Conservation (phyloP, 2,329 filamentous ascomycete species). For the Beauveria varroae region DNA sequence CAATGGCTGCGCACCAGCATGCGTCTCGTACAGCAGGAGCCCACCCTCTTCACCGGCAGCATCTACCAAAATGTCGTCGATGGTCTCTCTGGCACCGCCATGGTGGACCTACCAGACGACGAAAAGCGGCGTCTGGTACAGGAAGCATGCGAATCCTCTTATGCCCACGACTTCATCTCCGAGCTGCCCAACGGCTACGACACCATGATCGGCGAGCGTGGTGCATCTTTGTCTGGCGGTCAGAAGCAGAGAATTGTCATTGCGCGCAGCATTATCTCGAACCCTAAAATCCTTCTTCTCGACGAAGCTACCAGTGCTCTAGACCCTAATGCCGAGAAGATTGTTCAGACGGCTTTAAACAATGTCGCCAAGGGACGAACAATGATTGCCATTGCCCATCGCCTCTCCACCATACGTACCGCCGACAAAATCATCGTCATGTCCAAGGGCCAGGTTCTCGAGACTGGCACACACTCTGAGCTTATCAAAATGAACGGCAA, state of each 20-base stretch:
- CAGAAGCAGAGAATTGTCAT: constrained; percentile 62
- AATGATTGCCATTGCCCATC: constrained; percentile 58
- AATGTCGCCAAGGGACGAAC: constrained; percentile 49
- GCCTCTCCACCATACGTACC: constrained; percentile 49
- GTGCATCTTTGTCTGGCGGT: constrained; percentile 58
- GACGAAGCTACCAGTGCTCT: constrained; percentile 62
- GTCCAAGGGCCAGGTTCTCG: constrained; percentile 48
- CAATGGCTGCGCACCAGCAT: constrained; percentile 47
- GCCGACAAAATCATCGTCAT: constrained; percentile 62
- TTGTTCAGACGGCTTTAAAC: constrained; percentile 50
- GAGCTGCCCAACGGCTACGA: constrained; percentile 48
- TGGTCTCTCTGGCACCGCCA: constrained; percentile 33
- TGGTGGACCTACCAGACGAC: constrained; percentile 29
- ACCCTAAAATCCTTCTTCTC: constrained; percentile 56
- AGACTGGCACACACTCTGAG: constrained; percentile 54
- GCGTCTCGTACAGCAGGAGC: constrained; percentile 44
- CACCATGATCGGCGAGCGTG: constrained; percentile 56
- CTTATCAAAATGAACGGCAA: constrained; percentile 40
- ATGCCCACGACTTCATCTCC: constrained; percentile 46
- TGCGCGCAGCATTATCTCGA: constrained; percentile 56
- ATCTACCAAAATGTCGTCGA: constrained; percentile 46
- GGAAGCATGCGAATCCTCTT: constrained; percentile 42
- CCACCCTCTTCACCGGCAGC: constrained; percentile 44
- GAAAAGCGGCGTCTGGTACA: constrained; percentile 37
- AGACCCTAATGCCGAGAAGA: constrained; percentile 36